A percentile compares a stretch with the other conserved stretches of the same genome.
Conservation (phyloP, 164 flowering plant genomes). For the Macadamia tetraphylla region DNA sequence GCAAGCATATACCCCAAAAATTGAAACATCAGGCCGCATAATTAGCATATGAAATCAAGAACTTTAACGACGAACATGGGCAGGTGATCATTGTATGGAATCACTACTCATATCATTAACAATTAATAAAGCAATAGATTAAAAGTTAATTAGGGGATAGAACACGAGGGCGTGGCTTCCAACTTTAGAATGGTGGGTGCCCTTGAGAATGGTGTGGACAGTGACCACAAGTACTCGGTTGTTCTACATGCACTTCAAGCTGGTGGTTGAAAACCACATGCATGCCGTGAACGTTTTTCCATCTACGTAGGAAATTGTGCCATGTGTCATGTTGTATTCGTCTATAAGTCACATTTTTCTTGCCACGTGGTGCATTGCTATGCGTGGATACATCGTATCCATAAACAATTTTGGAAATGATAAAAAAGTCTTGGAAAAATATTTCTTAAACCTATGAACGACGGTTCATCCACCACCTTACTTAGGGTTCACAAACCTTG, state of each 20-base stretch:
- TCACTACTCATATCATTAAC: slow-evolving; percentile 6
- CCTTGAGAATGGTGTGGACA: slow-evolving; percentile 24
- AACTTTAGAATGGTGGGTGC: slow-evolving; percentile 18
- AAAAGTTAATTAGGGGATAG: not conserved
- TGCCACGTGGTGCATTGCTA: not conserved
- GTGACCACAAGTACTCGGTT: slow-evolving; percentile 12
- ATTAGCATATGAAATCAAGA: slow-evolving; percentile 7
- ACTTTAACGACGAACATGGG: slow-evolving; percentile 14
- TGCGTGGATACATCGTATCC: too few species aligned
- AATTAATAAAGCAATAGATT: not conserved
- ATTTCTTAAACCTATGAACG: too few species aligned
- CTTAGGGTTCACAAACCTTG: too few species aligned
- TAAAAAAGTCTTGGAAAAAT: too few species aligned
- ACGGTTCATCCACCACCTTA: too few species aligned
- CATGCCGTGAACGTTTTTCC: not conserved
- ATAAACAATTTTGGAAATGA: not conserved
- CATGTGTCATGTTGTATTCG: not conserved
- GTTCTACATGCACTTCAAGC: not conserved
- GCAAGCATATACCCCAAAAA: not conserved
- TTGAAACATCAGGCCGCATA: not conserved
- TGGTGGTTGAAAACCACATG: not conserved
- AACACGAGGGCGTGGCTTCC: slow-evolving; percentile 38
- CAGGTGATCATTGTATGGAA: slow-evolving; percentile 9
- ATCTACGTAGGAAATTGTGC: slow-evolving; percentile 8
- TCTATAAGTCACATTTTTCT: not conserved